These are phyloP conservation scores for Aspergillus aculeatus DNA, from an alignment of 2,329 filamentous ascomycete genomes.

Conservation along the genomic window DNA sequence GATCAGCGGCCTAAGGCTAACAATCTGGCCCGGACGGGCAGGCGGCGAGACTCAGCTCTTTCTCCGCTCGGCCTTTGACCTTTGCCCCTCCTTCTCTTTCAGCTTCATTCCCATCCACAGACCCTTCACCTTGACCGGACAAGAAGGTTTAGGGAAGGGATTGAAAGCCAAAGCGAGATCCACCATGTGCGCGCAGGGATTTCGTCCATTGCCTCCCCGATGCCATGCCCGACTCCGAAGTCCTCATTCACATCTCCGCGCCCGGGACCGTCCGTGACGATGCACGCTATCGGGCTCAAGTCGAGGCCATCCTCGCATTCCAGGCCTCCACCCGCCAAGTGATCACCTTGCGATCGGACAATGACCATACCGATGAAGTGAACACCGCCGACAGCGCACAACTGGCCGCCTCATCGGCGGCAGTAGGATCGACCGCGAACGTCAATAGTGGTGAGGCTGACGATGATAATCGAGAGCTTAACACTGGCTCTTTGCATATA, in stretches of 20 bases:
- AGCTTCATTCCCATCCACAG: neutral
- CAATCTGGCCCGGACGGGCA: neutral
- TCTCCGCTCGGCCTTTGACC: neutral
- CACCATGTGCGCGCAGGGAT: conserved; percentile 4
- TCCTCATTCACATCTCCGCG: conserved; percentile 45
- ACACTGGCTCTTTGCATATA: neutral
- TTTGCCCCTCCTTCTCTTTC: neutral
- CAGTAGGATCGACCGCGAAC: neutral
- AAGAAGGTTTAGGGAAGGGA: neutral
- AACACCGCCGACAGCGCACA: neutral
- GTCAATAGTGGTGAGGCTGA: neutral
- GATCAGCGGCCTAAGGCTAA: neutral
- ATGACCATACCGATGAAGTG: neutral
- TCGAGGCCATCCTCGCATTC: conserved; percentile 38
- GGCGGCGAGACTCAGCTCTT: neutral
- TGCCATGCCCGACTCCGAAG: conserved; percentile 31
- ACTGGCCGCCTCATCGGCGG: neutral
- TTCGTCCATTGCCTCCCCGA: neutral
- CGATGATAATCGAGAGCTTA: neutral
- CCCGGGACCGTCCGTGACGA: conserved; percentile 39
- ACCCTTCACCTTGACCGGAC: neutral
- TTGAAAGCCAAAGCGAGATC: neutral
- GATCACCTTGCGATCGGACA: conserved; percentile 13
- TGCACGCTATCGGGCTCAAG: conserved; percentile 39
- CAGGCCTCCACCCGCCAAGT: conserved; percentile 28